Evolutionary conservation across 805 yeast species (phyloP), one percentile per base, ranked within the genome.

Genomic region (Yamadazyma kitorensis): DNA sequence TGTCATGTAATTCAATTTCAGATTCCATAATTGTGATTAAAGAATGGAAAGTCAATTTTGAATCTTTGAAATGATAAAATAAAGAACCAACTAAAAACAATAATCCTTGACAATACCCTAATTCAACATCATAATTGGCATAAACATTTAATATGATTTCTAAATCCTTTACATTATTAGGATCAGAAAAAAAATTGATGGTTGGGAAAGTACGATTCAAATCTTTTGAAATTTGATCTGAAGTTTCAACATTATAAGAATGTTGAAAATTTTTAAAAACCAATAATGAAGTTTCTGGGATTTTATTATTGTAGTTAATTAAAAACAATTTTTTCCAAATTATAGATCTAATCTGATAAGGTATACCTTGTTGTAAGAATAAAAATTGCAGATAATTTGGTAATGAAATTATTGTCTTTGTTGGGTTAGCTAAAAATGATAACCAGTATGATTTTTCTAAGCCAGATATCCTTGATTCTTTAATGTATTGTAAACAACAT

Each of bases 81-180:
- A 79, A 57, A 4, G 79, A 77, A 2, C 82, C 83, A 9, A 78
- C 82, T 28, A 79, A 57, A 46, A 80, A 80, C 17, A 80, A 69
- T 13, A 80, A 57, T 5, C 86, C 86, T 52, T 79, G 86, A 51
- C 86, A 79, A 48, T 79, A 79, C 8, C 86, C 86, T 44, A 79
- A 72, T 44, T 78, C 81, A 33, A 70, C 68, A 54, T 79, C 84
- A 48, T 76, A 79, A 43, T 78, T 74, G 31, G 80, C 76, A 46
- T 74, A 79, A 1, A 82, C 84, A 37, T 79, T 75, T 40, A 79
- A 59, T 19, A 79, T 70, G 17, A 71, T 70, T 24, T 76, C 78
- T 37, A 79, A 68, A 42, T 64, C 61, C 7, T 49, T 41, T 34
- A 73, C 66, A 15, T 77, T 75, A 13, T 60, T 57, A 12, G 52